Conservation (phyloP, 257 asterid genomes). For the Solanum pimpinellifolium region DNA sequence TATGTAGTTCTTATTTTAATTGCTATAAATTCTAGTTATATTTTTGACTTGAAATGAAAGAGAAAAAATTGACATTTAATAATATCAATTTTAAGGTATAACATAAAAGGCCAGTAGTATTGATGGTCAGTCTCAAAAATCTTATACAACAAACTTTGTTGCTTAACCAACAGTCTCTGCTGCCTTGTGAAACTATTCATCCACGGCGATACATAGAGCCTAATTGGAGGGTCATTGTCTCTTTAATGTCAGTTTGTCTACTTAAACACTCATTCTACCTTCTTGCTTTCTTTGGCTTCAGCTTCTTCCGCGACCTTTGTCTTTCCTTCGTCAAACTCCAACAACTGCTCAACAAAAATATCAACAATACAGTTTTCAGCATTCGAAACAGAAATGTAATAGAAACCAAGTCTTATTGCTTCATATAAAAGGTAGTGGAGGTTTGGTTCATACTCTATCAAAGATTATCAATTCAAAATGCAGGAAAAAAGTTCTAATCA, state of each 20-base stretch:
- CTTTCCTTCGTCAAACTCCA: constrained; percentile 16
- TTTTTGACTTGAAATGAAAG: background rate
- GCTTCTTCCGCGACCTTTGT: background rate
- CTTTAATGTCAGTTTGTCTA: background rate
- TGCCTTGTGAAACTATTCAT: background rate
- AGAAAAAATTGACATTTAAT: background rate
- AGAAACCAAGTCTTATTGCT: background rate
- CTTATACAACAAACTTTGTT: background rate
- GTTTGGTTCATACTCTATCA: background rate
- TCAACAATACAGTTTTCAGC: background rate
- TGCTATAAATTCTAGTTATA: too few relatives aligned
- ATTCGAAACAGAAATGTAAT: background rate
- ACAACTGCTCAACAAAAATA: constrained; percentile 3
- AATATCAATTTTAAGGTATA: background rate
- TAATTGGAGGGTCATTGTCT: background rate
- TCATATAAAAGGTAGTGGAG: background rate
- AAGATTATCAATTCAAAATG: background rate
- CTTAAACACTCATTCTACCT: constrained; percentile 2
- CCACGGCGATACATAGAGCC: background rate
- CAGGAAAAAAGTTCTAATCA: background rate
- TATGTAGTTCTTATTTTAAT: too few relatives aligned
- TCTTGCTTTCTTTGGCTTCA: constrained; percentile 7
- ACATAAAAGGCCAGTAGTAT: background rate
- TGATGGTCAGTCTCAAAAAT: background rate
- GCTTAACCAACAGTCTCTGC: background rate